Percentiles rank a stretch among this genome's conserved stretches.
Conservation (phyloP, 2,329 filamentous ascomycete genomes). For the Clathrospora elynae region DNA sequence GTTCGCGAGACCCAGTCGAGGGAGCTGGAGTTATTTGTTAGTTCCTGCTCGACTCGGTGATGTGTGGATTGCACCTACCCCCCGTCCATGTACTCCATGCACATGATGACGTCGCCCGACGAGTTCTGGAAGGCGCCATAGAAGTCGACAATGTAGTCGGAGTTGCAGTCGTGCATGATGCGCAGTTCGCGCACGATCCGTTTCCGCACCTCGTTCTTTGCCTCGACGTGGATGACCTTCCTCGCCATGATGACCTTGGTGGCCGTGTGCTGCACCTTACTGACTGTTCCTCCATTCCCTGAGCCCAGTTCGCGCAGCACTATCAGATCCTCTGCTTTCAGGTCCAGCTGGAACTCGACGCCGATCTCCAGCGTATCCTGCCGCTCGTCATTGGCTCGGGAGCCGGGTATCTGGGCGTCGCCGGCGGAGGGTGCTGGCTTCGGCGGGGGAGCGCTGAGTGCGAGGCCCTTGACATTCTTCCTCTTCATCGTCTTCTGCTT, state of each 20-base stretch:
- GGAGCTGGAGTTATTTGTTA: conserved; percentile 62
- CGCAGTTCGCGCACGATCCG: conserved; percentile 96
- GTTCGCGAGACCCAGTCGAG: conserved; percentile 92
- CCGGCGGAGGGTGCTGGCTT: conserved; percentile 74
- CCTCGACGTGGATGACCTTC: conserved; percentile 98
- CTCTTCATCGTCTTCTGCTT: conserved; percentile 86
- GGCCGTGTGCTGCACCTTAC: conserved; percentile 93
- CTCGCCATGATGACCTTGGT: conserved; percentile 97
- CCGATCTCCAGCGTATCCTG: conserved; percentile 88
- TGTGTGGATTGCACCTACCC: conserved; percentile 68
- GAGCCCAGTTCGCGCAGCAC: conserved; percentile 93
- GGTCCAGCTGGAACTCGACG: conserved; percentile 92
- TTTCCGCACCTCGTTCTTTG: conserved; percentile 95
- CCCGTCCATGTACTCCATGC: conserved; percentile 99
- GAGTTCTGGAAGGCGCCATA: conserved; percentile 97
- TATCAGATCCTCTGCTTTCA: conserved; percentile 89
- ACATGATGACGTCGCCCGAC: conserved; percentile 97
- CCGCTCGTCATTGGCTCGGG: conserved; percentile 63
- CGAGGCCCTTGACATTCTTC: conserved; percentile 97
- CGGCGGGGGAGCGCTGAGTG: conserved; percentile 77
- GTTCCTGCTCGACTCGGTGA: conserved; percentile 5
- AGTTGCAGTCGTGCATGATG: conserved; percentile 98
- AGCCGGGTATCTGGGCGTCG: conserved; percentile 66
- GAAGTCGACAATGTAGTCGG: conserved; percentile 94
- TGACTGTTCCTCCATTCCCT: conserved; percentile 96